These are phyloP conservation scores for Dillenia turbinata DNA, from an alignment of 164 flowering plant species.

Conservation along the genomic window DNA sequence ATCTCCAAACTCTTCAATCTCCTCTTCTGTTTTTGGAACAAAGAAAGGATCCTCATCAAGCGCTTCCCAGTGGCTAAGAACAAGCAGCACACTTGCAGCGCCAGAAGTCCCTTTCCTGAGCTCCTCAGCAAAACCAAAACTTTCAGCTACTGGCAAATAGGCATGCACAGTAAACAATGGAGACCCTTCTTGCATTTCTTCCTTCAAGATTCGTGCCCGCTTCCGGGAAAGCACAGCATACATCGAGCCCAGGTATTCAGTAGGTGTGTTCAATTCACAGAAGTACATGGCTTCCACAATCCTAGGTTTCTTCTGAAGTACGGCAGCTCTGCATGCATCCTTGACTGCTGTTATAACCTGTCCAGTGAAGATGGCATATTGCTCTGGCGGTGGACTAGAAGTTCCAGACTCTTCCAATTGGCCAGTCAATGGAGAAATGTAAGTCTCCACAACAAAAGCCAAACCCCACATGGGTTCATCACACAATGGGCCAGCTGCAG, in stretches of 20 bases:
- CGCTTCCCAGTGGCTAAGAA: slow-evolving; percentile 86
- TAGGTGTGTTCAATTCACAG: slow-evolving; percentile 79
- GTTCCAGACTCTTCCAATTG: slow-evolving; percentile 34
- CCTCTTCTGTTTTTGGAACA: slow-evolving; percentile 92
- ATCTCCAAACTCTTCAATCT: slow-evolving; percentile 93
- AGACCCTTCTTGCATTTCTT: slow-evolving; percentile 85
- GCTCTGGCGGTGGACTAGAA: slow-evolving; percentile 37
- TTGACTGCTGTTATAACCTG: slow-evolving; percentile 85
- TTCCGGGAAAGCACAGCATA: slow-evolving; percentile 75
- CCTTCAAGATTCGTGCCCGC: slow-evolving; percentile 73
- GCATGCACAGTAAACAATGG: not conserved
- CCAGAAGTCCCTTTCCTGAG: slow-evolving; percentile 43
- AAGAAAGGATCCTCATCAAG: slow-evolving; percentile 90
- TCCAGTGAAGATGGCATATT: slow-evolving; percentile 64
- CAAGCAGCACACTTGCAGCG: slow-evolving; percentile 53
- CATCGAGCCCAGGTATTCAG: slow-evolving; percentile 74
- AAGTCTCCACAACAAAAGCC: slow-evolving; percentile 68
- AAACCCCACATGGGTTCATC: slow-evolving; percentile 98
- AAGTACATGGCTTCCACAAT: slow-evolving; percentile 88
- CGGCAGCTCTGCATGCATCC: slow-evolving; percentile 79
- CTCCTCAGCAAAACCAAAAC: not conserved
- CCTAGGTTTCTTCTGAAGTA: slow-evolving; percentile 74
- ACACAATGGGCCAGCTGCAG: slow-evolving; percentile 83
- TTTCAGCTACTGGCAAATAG: no score
- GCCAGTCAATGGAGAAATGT: slow-evolving; percentile 30